phyloP scores from a whole-genome alignment of 768 basidiomycete genomes.

The Peribolospora kevripleyi region DNA sequence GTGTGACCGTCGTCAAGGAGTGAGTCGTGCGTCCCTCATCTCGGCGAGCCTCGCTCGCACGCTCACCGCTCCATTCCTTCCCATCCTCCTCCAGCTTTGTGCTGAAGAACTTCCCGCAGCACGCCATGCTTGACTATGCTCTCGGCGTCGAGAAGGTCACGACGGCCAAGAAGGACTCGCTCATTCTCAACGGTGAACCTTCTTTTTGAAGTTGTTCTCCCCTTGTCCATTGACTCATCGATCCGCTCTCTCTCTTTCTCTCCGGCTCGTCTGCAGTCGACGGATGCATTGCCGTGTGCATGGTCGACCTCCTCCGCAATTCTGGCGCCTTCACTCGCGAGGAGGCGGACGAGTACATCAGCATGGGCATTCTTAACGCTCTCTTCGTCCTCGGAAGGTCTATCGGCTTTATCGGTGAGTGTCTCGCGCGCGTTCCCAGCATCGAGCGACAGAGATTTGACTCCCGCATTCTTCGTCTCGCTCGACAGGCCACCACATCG shows the following conservation, averaged over 20 bases:
- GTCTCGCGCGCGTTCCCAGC: not conserved
- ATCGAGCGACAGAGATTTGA: not conserved
- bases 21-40: not conserved
- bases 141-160: slow-evolving; percentile 95
- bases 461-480: slow-evolving; percentile 35
- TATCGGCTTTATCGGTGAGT: slow-evolving; percentile 72
- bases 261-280: not conserved
- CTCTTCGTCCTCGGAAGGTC: slow-evolving; percentile 91
- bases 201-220: slow-evolving; percentile 20
- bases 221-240: not conserved
- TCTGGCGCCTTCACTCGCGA: slow-evolving; percentile 83
- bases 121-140: slow-evolving; percentile 49
- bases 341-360: slow-evolving; percentile 85
- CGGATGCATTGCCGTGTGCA: slow-evolving; percentile 57
- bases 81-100: slow-evolving; percentile 35
- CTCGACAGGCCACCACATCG: slow-evolving; percentile 19
- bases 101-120: slow-evolving; percentile 80
- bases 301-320: slow-evolving; percentile 79
- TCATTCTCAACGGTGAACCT: slow-evolving; percentile 90
- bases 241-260: not conserved
- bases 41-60: slow-evolving; percentile 8
- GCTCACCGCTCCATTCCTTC: not conserved
- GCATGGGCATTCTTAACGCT: slow-evolving; percentile 80
- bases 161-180: slow-evolving; percentile 78
- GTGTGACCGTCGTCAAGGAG: slow-evolving; percentile 47